Conservation (phyloP, 768 basidiomycete species). For the Pleurotus djamor region DNA sequence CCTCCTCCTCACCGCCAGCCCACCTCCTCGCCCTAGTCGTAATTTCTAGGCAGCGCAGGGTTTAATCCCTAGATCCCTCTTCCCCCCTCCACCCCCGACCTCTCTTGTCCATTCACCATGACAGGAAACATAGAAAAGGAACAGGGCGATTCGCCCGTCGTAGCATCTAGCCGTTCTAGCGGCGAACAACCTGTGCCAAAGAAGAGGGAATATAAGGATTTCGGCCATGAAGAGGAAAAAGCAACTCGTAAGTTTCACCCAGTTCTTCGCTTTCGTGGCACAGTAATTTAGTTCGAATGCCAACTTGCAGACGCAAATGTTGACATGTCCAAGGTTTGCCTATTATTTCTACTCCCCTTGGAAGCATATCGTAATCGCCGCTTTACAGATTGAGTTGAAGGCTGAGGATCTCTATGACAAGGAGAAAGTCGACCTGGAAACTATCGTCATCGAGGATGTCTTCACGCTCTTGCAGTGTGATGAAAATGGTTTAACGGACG, state of each 20-base stretch:
- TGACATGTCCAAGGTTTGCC: conserved; percentile 74
- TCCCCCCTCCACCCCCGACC: conserved; percentile 14
- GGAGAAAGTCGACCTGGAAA: conserved; percentile 99
- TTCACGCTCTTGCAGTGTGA: conserved; percentile 93
- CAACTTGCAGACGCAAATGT: conserved; percentile 71
- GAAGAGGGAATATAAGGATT: conserved; percentile 89
- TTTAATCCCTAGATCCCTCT: conserved; percentile 3
- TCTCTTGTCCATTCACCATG: conserved; percentile 24
- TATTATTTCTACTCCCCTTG: conserved; percentile 4
- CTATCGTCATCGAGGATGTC: conserved; percentile 94
- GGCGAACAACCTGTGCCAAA: conserved; percentile 28
- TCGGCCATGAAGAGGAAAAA: conserved; percentile 69
- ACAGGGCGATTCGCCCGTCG: conserved; percentile 49
- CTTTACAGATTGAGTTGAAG: conserved; percentile 76
- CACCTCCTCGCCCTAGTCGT: background rate
- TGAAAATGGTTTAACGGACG: conserved; percentile 70
- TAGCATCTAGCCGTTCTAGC: conserved; percentile 24
- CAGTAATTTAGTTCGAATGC: conserved; percentile 13
- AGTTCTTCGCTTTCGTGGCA: conserved; percentile 6
- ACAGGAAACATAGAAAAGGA: conserved; percentile 58
- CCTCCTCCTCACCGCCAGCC: background rate
- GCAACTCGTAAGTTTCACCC: conserved; percentile 57
- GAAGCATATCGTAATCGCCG: background rate
- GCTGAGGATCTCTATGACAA: conserved; percentile 96
- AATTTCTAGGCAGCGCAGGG: conserved; percentile 4